A percentile compares a stretch with the other conserved stretches of the same genome.
These are phyloP conservation scores for Amaranthus hypochondriacus DNA, from an alignment of 148 eudicot genomes.

Conservation along the genomic window DNA sequence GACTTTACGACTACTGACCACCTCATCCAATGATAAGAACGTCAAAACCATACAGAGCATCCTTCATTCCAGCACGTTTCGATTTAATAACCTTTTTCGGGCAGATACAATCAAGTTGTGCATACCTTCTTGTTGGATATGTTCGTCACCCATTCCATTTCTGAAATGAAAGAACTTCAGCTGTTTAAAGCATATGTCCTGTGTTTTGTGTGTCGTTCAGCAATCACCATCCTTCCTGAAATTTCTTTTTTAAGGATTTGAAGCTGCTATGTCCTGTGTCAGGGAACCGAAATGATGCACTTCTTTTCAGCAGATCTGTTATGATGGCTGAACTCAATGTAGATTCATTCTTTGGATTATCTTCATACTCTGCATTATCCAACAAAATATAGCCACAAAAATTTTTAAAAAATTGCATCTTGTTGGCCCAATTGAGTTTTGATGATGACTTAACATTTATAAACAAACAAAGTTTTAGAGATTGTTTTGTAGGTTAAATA, in stretches of 20 bases:
- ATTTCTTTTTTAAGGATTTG: conserved; percentile 56
- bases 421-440: too few species aligned
- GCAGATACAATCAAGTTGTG: background rate
- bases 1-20: background rate
- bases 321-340: conserved; percentile 42
- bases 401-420: too few species aligned
- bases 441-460: too few species aligned
- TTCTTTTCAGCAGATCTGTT: conserved; percentile 61
- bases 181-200: background rate
- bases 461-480: too few species aligned
- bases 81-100: background rate
- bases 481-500: too few species aligned
- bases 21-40: background rate
- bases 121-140: too few species aligned
- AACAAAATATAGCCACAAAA: background rate
- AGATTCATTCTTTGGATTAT: conserved; percentile 37
- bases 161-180: background rate
- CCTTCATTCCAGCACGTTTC: background rate
- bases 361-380: conserved; percentile 58
- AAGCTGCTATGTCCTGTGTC: conserved; percentile 62
- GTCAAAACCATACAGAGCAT: background rate
- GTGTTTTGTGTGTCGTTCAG: background rate
- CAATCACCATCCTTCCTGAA: conserved; percentile 51
- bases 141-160: too few species aligned
- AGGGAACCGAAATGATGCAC: conserved; percentile 59